These are phyloP conservation scores for Phytophthora cryptogea DNA, from an alignment of 352 stramenopile species.

Conservation along the genomic window DNA sequence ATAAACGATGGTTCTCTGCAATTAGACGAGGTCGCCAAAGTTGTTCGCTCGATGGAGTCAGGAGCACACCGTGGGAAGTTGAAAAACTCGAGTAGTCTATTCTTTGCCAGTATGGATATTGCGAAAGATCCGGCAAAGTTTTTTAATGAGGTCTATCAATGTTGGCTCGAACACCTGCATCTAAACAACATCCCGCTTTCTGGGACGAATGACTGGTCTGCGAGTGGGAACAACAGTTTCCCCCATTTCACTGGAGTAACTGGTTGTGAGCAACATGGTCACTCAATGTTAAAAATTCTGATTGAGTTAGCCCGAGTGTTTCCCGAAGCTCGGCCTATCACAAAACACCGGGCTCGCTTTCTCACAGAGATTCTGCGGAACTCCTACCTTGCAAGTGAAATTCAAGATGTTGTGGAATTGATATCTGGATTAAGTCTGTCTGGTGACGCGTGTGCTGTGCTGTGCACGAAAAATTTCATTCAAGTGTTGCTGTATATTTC, in stretches of 20 bases:
- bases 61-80: conserved; percentile 46
- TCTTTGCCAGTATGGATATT: conserved; percentile 73
- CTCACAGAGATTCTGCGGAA: conserved; percentile 55
- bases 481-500: conserved; percentile 70
- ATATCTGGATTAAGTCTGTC: conserved; percentile 59
- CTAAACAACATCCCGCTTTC: conserved; percentile 44
- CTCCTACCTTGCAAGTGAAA: conserved; percentile 54
- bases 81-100: conserved; percentile 55
- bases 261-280: conserved; percentile 49
- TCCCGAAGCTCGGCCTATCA: conserved; percentile 50
- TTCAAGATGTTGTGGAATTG: conserved; percentile 71
- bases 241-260: conserved; percentile 24
- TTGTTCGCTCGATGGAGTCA: conserved; percentile 41
- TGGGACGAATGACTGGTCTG: conserved; percentile 38
- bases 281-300: conserved; percentile 71
- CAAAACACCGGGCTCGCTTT: conserved; percentile 52
- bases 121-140: conserved; percentile 59
- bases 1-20: conserved; percentile 76
- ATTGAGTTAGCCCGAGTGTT: conserved; percentile 70
- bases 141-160: conserved; percentile 83
- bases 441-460: conserved; percentile 37
- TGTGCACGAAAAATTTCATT: conserved; percentile 62
- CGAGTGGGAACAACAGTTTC: conserved; percentile 38
- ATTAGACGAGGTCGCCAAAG: conserved; percentile 54
- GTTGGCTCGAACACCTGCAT: conserved; percentile 79